Base-by-base conservation (phyloP, 805 yeast genomes). In the Yarrowia phangngaensis region DNA sequence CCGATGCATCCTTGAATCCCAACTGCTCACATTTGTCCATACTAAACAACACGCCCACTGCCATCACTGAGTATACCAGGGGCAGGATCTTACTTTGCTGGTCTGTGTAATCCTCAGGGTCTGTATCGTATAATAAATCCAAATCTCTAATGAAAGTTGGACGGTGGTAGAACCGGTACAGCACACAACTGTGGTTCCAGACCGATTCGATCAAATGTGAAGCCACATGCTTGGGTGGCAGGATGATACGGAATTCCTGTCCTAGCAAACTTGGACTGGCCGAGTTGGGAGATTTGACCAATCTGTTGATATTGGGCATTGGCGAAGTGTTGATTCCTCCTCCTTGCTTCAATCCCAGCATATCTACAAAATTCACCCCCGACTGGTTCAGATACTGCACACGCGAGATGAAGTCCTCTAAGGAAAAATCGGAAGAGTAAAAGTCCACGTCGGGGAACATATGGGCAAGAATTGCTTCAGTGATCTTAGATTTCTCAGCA, bases 101-200 rank as follows among this genome's bases (percentile, higher is more conserved):
- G 55, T 81, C 80, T 2, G 85, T 78, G 62, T 80, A 82, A 51
- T 76, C 75, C 12, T 74, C 71, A 0, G 94, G 90, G 58, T 83
- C 88, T 8, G 84, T 73, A 33, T 80, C 82, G 64, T 86, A 87
- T 20, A 87, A 66, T 50, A 83, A 76, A 56, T 84, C 89, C 20
- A 87, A 69, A 55, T 84, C 88, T 53, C 77, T 76, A 47, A 83
- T 71, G 53, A 87, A 75, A 2, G 89, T 79, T 1, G 95, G 95
- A 23, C 95, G 68, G 60, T 88, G 95, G 61, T 85, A 84, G 62
- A 88, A 87, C 50, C 95, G 70, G 61, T 87, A 84, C 46, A 88
- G 68, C 4, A 86, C 87, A 64, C 95, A 86, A 0, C 95, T 94
- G 56, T 81, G 79, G 53, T 80, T 78, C 94, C 95, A 88, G 1